phyloP scores from a whole-genome alignment of 2,329 filamentous ascomycete species.

The Monosporascus sp. region DNA sequence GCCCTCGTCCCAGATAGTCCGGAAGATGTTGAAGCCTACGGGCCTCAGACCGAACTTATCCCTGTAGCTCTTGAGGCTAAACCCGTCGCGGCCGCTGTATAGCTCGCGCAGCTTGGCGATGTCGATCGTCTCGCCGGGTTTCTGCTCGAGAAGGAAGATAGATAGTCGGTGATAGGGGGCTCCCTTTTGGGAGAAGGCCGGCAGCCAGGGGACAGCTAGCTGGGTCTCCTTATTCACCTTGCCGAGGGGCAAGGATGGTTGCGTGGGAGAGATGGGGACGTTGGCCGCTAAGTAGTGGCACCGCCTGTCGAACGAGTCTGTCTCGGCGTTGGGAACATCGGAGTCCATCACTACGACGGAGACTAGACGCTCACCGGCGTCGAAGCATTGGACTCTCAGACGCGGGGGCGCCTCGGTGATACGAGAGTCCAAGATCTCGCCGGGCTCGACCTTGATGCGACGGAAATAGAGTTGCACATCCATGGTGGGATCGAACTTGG shows the following conservation, averaged over 20 bases:
- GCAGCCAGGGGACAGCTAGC: slow-evolving; percentile 74
- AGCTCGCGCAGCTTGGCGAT: slow-evolving; percentile 49
- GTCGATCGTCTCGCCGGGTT: slow-evolving; percentile 54
- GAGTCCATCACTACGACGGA: slow-evolving; percentile 83
- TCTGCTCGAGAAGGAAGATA: slow-evolving; percentile 79
- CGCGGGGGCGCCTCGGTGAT: slow-evolving; percentile 69
- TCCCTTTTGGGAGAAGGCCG: slow-evolving; percentile 84
- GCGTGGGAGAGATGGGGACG: slow-evolving; percentile 47
- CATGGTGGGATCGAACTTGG: slow-evolving; percentile 69
- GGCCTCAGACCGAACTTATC: slow-evolving; percentile 64
- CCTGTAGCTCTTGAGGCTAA: slow-evolving; percentile 70
- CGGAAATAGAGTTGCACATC: slow-evolving; percentile 82
- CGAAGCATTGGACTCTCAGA: slow-evolving; percentile 80
- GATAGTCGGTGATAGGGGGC: slow-evolving; percentile 85
- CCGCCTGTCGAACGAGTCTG: slow-evolving; percentile 70
- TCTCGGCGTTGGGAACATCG: slow-evolving; percentile 77
- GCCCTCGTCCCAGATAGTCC: slow-evolving; percentile 81
- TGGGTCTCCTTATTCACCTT: slow-evolving; percentile 56
- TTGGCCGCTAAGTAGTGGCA: slow-evolving; percentile 82
- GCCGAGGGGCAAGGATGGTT: slow-evolving; percentile 59
- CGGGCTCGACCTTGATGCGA: slow-evolving; percentile 63
- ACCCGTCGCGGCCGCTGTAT: slow-evolving; percentile 55
- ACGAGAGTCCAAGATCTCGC: slow-evolving; percentile 69
- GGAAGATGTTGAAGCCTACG: slow-evolving; percentile 83
- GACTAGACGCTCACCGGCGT: slow-evolving; percentile 73